Conservation (phyloP, 768 basidiomycete genomes). For the Leccinum truebloodii region DNA sequence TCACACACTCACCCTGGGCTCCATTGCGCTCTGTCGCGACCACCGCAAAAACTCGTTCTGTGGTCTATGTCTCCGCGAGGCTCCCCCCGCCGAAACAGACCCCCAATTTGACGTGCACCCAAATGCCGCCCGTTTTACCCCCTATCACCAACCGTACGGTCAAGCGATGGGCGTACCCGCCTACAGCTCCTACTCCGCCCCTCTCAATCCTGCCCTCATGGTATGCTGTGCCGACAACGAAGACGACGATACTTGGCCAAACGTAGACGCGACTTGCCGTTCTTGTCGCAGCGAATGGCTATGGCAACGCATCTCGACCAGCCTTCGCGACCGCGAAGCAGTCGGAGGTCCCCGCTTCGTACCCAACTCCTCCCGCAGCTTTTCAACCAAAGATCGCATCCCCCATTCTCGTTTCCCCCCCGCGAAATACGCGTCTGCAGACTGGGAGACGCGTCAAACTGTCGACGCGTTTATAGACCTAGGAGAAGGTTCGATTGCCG, state of each 20-base stretch:
- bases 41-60: slow-evolving; percentile 67
- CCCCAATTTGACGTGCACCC: slow-evolving; percentile 37
- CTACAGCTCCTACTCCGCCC: slow-evolving; percentile 27
- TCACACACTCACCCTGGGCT: slow-evolving; percentile 43
- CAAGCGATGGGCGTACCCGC: slow-evolving; percentile 24
- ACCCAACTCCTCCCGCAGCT: slow-evolving; percentile 15
- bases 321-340: slow-evolving; percentile 54
- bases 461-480: slow-evolving; percentile 75
- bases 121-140: slow-evolving; percentile 31
- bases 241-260: slow-evolving; percentile 67
- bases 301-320: slow-evolving; percentile 54
- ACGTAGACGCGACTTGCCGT: slow-evolving; percentile 66
- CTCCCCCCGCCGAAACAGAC: slow-evolving; percentile 45
- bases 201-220: slow-evolving; percentile 31
- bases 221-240: slow-evolving; percentile 68
- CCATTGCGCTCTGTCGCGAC: slow-evolving; percentile 58
- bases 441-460: slow-evolving; percentile 69
- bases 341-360: slow-evolving; percentile 48
- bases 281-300: slow-evolving; percentile 66
- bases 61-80: slow-evolving; percentile 68
- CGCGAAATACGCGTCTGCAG: slow-evolving; percentile 36
- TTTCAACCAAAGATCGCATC: slow-evolving; percentile 17
- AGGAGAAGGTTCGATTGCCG: slow-evolving; percentile 65
- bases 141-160: slow-evolving; percentile 34
- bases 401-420: slow-evolving; percentile 27